These are phyloP conservation scores for Immersiella caudata DNA, from an alignment of 495 filamentous ascomycete genomes.

Conservation along the genomic window DNA sequence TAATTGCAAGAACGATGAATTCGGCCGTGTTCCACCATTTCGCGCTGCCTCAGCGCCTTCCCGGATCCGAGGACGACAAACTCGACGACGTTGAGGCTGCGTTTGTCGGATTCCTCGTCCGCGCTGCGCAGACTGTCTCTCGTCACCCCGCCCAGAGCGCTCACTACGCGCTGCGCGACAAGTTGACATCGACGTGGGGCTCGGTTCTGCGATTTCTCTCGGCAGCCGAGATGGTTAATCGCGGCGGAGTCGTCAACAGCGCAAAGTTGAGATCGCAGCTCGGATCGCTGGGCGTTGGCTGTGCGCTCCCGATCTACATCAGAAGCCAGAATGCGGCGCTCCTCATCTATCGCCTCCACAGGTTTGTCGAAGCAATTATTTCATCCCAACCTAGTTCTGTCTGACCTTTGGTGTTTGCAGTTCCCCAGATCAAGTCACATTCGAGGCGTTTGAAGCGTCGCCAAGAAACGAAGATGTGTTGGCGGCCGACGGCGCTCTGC, in stretches of 20 bases:
- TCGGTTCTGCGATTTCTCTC: slow-evolving; percentile 34
- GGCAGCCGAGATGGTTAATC: slow-evolving; percentile 38
- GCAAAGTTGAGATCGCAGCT: slow-evolving; percentile 42
- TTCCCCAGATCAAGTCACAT: slow-evolving; percentile 24
- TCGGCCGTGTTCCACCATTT: slow-evolving; percentile 45
- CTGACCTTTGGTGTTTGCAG: no score
- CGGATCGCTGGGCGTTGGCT: slow-evolving; percentile 29
- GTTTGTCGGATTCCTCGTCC: slow-evolving; percentile 42
- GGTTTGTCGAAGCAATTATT: slow-evolving; percentile 40
- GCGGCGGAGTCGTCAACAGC: slow-evolving; percentile 41
- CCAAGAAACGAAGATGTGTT: slow-evolving; percentile 50
- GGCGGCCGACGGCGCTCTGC: slow-evolving; percentile 35
- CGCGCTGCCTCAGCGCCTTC: slow-evolving; percentile 51
- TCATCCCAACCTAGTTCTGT: background rate
- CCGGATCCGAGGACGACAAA: slow-evolving; percentile 44
- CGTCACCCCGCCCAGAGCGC: slow-evolving; percentile 30
- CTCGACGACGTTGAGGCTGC: slow-evolving; percentile 41
- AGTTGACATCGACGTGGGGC: background rate
- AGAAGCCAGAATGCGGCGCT: slow-evolving; percentile 60
- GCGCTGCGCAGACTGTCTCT: slow-evolving; percentile 28
- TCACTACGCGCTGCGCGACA: background rate
- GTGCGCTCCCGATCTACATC: slow-evolving; percentile 52
- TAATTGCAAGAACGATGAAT: slow-evolving; percentile 11
- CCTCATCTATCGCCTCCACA: slow-evolving; percentile 45
- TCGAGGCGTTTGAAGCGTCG: slow-evolving; percentile 64